Evolutionary conservation across 2,329 filamentous ascomycete species (phyloP), one percentile per base, ranked within the genome.

Genomic region (Botrytis aclada): DNA sequence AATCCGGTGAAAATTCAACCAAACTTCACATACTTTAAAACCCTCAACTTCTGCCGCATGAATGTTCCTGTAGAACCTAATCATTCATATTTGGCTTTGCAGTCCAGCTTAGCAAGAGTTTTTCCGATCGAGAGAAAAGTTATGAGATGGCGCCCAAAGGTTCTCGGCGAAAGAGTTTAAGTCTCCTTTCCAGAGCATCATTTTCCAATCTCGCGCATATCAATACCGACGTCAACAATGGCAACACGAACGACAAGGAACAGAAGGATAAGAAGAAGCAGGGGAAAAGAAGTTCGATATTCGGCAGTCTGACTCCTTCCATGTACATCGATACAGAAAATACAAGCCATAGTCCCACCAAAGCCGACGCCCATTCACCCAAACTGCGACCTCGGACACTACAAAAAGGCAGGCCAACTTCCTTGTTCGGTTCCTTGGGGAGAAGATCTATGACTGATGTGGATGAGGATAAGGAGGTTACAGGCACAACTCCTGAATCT

Each of bases 341-440:
- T 37, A 78, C 77, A 74, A 72, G 56, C 34, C 29, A 74, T 69
- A 79, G 77, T 72, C 77, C 78, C 34, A 56, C 75, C 1, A 74
- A 74, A 51, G 76, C 72, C 65, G 75, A 75, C 20, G 73, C 66
- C 25, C 70, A 75, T 56, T 79, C 79, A 3, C 76, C 78, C 3
- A 78, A 77, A 62, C 14, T 77, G 25, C 77, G 78, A 58, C 76
- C 78, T 37, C 75, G 77, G 73, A 78, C 77, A 3, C 74, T 80
- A 14, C 78, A 80, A 67, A 81, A 81, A 69, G 76, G 74, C 20
- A 75, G 79, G 56, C 80, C 80, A 54, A 73, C 75, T 43, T 81
- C 80, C 18, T 74, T 81, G 39, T 81, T 81, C 74, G 80, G 80
- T 7, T 80, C 80, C 56, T 65, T 81, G 56, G 80, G 80, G 22